Evolutionary conservation across 2,329 filamentous ascomycete species (phyloP), one percentile per base, ranked within the genome.

Genomic region (Rutstroemia sp.): DNA sequence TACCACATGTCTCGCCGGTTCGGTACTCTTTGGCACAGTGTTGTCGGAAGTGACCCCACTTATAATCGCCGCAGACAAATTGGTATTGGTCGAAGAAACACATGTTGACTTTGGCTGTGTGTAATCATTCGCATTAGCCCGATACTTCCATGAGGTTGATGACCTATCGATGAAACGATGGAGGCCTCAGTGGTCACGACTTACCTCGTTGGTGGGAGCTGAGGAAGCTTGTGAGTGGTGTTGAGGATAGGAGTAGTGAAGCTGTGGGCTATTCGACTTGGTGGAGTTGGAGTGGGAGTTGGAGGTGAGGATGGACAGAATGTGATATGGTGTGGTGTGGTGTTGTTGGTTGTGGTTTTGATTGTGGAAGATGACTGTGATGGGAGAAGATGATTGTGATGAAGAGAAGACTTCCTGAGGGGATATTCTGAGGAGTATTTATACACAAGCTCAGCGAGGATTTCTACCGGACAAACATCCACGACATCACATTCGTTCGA

Each of bases 1-100:
- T 86, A 60, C 92, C 92, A 74, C 92, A 97, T 39, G 92, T 96
- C 78, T 97, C 92, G 67, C 92, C 92, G 64, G 89, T 96, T 63
- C 92, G 88, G 76, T 95, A 95, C 72, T 96, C 92, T 73, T 90
- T 91, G 73, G 88, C 86, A 80, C 92, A 97, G 71, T 95, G 92
- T 73, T 92, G 83, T 63, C 88, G 85, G 77, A 96, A 96, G 75
- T 87, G 87, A 63, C 89, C 88, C 92, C 92, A 97, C 73, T 91
- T 90, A 86, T 88, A 96, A 79, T 90, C 92, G 68, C 88, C 88
- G 75, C 92, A 97, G 57, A 73, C 73, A 81, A 88, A 96, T 65
- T 83, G 81, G 72, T 87, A 90, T 74, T 92, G 88, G 68, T 96
- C 91, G 78, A 92, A 97, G 79, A 94, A 96, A 77, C 92, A 96